Evolutionary conservation across 495 filamentous ascomycete species (phyloP).

Genomic region (Penicillium alfredii): DNA sequence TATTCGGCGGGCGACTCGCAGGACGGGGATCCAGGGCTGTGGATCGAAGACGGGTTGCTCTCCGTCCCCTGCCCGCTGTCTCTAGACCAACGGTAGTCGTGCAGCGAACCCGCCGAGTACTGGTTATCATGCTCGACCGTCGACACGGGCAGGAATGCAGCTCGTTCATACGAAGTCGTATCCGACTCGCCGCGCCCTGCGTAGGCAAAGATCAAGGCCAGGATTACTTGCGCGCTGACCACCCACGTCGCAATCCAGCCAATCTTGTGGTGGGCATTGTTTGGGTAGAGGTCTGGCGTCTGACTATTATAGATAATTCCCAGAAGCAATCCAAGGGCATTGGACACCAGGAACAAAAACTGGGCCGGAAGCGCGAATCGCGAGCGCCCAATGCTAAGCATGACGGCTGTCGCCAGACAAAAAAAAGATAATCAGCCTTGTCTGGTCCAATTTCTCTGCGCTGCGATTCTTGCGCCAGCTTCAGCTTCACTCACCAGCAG

Average conservation of each 20-base stretch:
- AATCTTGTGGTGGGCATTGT: slow-evolving; percentile 82
- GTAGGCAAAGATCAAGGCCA: slow-evolving; percentile 57
- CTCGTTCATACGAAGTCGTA: slow-evolving; percentile 28
- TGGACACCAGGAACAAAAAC: slow-evolving; percentile 66
- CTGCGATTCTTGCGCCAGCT: neutral
- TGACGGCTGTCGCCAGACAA: slow-evolving; percentile 58
- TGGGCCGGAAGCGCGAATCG: slow-evolving; percentile 67
- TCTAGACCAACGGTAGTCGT: slow-evolving; percentile 62
- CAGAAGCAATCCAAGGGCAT: slow-evolving; percentile 64
- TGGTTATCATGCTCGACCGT: slow-evolving; percentile 57
- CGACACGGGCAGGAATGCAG: slow-evolving; percentile 62
- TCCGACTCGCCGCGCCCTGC: slow-evolving; percentile 32
- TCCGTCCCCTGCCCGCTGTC: slow-evolving; percentile 92
- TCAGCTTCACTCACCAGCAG: slow-evolving; percentile 56
- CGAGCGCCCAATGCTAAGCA: slow-evolving; percentile 80
- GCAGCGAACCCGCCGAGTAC: slow-evolving; percentile 34
- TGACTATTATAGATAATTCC: slow-evolving; percentile 72
- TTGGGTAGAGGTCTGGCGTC: slow-evolving; percentile 83
- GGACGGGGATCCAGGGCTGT: slow-evolving; percentile 55
- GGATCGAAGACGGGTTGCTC: slow-evolving; percentile 59
- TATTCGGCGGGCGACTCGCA: slow-evolving; percentile 50
- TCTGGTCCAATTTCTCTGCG: neutral
- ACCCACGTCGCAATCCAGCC: slow-evolving; percentile 82
- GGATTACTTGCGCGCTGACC: slow-evolving; percentile 58
- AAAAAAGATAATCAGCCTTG: neutral